Base-by-base conservation (phyloP, 176 grass and related monocot species). In the Musa acuminata region DNA sequence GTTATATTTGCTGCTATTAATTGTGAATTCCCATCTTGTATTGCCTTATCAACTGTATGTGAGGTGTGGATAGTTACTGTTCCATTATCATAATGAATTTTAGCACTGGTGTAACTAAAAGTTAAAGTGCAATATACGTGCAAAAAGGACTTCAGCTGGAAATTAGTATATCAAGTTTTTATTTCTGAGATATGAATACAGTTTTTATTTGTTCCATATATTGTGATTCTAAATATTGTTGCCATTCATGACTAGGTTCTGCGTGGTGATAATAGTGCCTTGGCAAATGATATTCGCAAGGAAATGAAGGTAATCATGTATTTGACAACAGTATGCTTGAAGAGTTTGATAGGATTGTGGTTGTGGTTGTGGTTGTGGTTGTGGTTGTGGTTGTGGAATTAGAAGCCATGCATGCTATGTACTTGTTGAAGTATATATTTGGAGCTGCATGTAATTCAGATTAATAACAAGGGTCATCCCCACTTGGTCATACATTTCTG, bases 271-370 rank as follows among this genome's bases (percentile, higher is more conserved):
- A 98, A 98, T 86, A 91, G 90, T 76, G 88, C 90, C 62, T 83
- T 98, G 82, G 94, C 94, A 62, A 91, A 86, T 77, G 94, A 98
- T 51, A 98, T 98, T 78, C 94, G 90, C 48, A 98, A 98, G 82
- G 94, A 98, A 91, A 93, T 98, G 90, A 98, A 93, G 86, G 85
- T 89, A 82, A 70, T 13, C 19, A 52, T 52, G 20, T 14, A 25
- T 65, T 69, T 67, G 16, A 13, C 48, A 48, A 24, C 13, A 65
- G 68, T 68, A 60, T 71, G 14, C 55, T 64, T 2, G 13, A 74
- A 52, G 19, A 67, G 2, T 67, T 21, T 49, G 24, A 55, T 58
- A 9, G 9, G 65, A 4, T 8, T 19, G 8, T 53, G 16, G 13
- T n/a, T n/a, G n/a, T n/a, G n/a, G n/a, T n/a, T n/a, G n/a, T n/a